Percentiles rank a stretch among this genome's conserved stretches.
Conservation (phyloP, 106 monocot species). For the Narthecium ossifragum region DNA sequence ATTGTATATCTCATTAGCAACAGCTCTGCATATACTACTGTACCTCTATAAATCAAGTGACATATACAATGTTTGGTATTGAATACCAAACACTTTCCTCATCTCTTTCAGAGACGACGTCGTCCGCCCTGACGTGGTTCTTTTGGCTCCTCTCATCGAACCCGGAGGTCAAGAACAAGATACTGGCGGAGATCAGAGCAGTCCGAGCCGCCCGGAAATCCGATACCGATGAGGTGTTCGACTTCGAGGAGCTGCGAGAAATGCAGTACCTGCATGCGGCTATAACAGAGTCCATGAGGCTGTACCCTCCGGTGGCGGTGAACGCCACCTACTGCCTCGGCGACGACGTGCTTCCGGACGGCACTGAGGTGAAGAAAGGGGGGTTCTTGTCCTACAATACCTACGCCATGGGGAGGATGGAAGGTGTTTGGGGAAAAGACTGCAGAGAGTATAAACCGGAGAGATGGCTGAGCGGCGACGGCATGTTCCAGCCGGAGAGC, state of each 20-base stretch:
- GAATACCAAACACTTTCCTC: no score
- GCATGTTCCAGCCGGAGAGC: slow-evolving; percentile 3
- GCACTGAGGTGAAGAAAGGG: neutral
- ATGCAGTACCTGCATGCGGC: slow-evolving; percentile 16
- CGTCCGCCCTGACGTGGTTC: slow-evolving; percentile 9
- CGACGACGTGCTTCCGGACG: slow-evolving; percentile 13
- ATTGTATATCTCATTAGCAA: no score
- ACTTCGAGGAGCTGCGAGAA: slow-evolving; percentile 7
- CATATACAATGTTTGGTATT: no score
- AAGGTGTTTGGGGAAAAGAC: slow-evolving; percentile 1
- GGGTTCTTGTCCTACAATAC: neutral
- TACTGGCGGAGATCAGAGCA: neutral
- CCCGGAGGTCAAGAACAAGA: neutral
- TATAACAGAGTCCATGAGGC: slow-evolving; percentile 5
- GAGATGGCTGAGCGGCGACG: slow-evolving; percentile 1
- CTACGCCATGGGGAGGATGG: slow-evolving; percentile 11
- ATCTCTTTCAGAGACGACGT: no score
- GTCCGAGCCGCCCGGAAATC: neutral
- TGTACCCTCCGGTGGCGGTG: slow-evolving; percentile 12
- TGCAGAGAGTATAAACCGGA: slow-evolving; percentile 10
- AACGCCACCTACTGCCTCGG: neutral
- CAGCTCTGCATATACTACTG: no score
- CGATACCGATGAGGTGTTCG: neutral
- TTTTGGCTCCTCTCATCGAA: slow-evolving; percentile 7
- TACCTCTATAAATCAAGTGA: no score